phyloP scores from a whole-genome alignment of 2,329 filamentous ascomycete species.

The Anthostomella pinea region DNA sequence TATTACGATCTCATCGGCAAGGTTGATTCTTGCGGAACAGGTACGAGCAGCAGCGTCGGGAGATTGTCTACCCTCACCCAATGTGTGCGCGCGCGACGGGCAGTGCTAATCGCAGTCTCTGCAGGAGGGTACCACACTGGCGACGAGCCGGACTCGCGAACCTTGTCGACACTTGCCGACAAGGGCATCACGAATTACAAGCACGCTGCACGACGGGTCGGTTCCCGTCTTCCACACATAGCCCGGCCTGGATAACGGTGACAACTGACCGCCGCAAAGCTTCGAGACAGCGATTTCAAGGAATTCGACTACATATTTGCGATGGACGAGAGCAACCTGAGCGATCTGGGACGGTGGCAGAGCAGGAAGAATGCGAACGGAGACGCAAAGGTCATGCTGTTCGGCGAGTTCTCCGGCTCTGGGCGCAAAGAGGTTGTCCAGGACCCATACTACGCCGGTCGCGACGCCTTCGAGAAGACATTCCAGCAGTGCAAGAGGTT shows the following conservation, averaged over 20 bases:
- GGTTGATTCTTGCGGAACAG: slow-evolving; percentile 88
- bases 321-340: slow-evolving; percentile 86
- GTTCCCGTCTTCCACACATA: slow-evolving; percentile 10
- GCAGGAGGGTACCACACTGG: slow-evolving; percentile 78
- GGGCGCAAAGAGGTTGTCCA: slow-evolving; percentile 67
- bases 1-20: slow-evolving; percentile 58
- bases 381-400: slow-evolving; percentile 71
- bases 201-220: slow-evolving; percentile 74
- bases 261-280: slow-evolving; percentile 32
- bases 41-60: no score
- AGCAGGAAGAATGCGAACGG: slow-evolving; percentile 50
- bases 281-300: slow-evolving; percentile 68
- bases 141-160: slow-evolving; percentile 75
- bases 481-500: slow-evolving; percentile 81
- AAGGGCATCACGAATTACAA: slow-evolving; percentile 76
- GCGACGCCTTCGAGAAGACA: slow-evolving; percentile 77
- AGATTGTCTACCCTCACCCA: no score
- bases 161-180: slow-evolving; percentile 70
- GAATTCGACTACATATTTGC: slow-evolving; percentile 91
- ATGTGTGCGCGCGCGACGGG: not conserved
- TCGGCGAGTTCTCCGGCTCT: slow-evolving; percentile 75
- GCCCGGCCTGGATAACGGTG: not conserved
- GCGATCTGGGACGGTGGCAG: slow-evolving; percentile 67
- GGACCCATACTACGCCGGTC: slow-evolving; percentile 92
- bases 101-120: not conserved